Evolutionary conservation across 2,329 filamentous ascomycete species (phyloP).

Genomic region (Sporothrix luriei): DNA sequence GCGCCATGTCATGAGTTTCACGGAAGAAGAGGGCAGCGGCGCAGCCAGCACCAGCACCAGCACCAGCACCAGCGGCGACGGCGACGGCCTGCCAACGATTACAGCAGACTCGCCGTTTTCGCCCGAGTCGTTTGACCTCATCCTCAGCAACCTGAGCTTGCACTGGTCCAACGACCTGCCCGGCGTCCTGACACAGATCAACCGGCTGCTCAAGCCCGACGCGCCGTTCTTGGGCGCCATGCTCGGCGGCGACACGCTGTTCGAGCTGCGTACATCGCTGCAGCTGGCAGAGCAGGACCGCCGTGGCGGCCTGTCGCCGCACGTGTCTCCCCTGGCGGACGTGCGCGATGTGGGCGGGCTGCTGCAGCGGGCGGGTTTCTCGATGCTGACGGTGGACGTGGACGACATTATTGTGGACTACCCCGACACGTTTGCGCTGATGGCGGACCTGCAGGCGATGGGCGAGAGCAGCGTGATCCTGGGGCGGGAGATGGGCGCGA

Average conservation of each 20-base stretch:
- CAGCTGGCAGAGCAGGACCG: constrained; percentile 91
- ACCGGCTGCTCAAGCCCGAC: constrained; percentile 85
- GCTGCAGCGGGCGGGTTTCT: constrained; percentile 85
- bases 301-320: constrained; percentile 85
- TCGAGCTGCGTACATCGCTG: constrained; percentile 87
- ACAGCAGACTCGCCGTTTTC: constrained; percentile 49
- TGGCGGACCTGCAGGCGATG: constrained; percentile 95
- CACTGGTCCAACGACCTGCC: constrained; percentile 99
- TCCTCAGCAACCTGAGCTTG: constrained; percentile 83
- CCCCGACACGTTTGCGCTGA: constrained; percentile 83
- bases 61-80: too few relatives aligned
- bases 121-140: constrained; percentile 79
- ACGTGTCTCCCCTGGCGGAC: constrained; percentile 88
- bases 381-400: constrained; percentile 92
- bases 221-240: constrained; percentile 91
- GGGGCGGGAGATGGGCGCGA: constrained; percentile 75
- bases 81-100: not conserved
- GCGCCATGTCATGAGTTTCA: constrained; percentile 72
- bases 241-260: constrained; percentile 93
- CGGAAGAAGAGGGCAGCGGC: constrained; percentile 49
- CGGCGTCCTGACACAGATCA: constrained; percentile 79
- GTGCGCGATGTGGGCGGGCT: constrained; percentile 88
- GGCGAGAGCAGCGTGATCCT: constrained; percentile 90
- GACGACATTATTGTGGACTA: constrained; percentile 97
- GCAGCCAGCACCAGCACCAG: not conserved